Evolutionary conservation across 306 rosid species (phyloP).

Genomic region (Citrullus mucosospermus): DNA sequence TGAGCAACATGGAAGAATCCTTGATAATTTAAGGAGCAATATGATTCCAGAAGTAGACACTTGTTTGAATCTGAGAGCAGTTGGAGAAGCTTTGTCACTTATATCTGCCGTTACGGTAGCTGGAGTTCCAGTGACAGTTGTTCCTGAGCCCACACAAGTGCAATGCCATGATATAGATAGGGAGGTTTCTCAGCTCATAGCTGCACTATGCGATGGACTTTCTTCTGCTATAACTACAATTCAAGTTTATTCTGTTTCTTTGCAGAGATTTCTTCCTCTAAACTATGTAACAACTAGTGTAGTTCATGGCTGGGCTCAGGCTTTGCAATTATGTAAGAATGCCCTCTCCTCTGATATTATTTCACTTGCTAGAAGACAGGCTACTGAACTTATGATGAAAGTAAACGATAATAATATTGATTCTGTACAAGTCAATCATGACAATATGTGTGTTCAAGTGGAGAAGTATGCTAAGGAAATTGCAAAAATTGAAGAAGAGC

Average conservation of each 20-base stretch:
- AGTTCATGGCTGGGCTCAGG: conserved; percentile 87
- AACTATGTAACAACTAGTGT: conserved; percentile 80
- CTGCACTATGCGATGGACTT: conserved; percentile 68
- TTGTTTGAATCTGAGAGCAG: conserved; percentile 32
- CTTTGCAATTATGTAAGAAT: conserved; percentile 55
- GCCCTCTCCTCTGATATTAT: conserved; percentile 64
- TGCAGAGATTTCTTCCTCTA: conserved; percentile 80
- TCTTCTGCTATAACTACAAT: conserved; percentile 52
- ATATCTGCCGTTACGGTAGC: conserved; percentile 73
- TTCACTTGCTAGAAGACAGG: conserved; percentile 82
- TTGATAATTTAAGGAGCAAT: conserved; percentile 72
- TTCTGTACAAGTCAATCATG: conserved; percentile 43
- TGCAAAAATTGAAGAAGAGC: conserved; percentile 59
- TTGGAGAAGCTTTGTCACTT: conserved; percentile 66
- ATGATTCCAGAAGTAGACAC: conserved; percentile 49
- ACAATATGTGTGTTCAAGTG: conserved; percentile 51
- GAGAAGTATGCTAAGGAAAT: conserved; percentile 59
- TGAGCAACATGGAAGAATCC: conserved; percentile 85
- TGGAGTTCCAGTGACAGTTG: conserved; percentile 87
- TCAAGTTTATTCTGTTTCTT: conserved; percentile 67
- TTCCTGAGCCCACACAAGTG: conserved; percentile 98
- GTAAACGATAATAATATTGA: conserved; percentile 43
- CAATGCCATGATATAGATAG: conserved; percentile 87
- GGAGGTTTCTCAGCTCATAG: conserved; percentile 63
- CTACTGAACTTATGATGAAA: conserved; percentile 58